Evolutionary conservation across 2,329 filamentous ascomycete genomes (phyloP).

Genomic region (Zasmidium angulare): DNA sequence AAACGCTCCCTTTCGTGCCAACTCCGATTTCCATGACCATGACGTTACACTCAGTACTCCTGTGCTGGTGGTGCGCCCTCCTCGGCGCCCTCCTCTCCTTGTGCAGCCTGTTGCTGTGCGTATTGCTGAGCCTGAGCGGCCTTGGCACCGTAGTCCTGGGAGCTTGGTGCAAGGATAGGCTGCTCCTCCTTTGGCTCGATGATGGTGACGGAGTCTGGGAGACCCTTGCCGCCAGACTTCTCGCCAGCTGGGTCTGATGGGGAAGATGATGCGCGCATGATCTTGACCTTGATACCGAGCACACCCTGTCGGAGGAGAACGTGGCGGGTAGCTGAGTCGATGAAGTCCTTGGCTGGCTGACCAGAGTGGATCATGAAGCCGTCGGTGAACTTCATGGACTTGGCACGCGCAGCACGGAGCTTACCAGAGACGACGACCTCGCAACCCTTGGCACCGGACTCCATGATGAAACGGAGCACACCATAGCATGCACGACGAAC

Average conservation of each 20-base stretch:
- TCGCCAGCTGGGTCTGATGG: constrained; percentile 89
- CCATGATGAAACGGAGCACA: constrained; percentile 99
- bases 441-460: constrained; percentile 98
- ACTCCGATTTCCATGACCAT: constrained; percentile 8
- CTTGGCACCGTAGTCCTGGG: constrained; percentile 99
- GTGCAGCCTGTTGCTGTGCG: constrained; percentile 52
- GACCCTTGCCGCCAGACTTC: constrained; percentile 92
- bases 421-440: constrained; percentile 99
- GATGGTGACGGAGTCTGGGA: constrained; percentile 98
- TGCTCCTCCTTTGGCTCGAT: constrained; percentile 99
- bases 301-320: constrained; percentile 99
- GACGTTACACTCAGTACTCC: constrained; percentile 17
- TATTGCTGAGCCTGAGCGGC: constrained; percentile 63
- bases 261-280: constrained; percentile 85
- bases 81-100: constrained; percentile 24
- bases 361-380: constrained; percentile 99
- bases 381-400: constrained; percentile 99
- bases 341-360: constrained; percentile 99
- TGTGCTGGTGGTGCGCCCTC: constrained; percentile 17
- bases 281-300: constrained; percentile 99
- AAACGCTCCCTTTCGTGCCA: constrained; percentile 8
- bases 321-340: constrained; percentile 97
- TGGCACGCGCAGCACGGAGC: constrained; percentile 97
- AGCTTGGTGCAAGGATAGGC: constrained; percentile 88
- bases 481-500: constrained; percentile 99